A percentile compares a stretch with the other conserved stretches of the same genome.
These are phyloP conservation scores for Volvox reticuliferus DNA, from an alignment of 139 green algal species.

Conservation along the genomic window DNA sequence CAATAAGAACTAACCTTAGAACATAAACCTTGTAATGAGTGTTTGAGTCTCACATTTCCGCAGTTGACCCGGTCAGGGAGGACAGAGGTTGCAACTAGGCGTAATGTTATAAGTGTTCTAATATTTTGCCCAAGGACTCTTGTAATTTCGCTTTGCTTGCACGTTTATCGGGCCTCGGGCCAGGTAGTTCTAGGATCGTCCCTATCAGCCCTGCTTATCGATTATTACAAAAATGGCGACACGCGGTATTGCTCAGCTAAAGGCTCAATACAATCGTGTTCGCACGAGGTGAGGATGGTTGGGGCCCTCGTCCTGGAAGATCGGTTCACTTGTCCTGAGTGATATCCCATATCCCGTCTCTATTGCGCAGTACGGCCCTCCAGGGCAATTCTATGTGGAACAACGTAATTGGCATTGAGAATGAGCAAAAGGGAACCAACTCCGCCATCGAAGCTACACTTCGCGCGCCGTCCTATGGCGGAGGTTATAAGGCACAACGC, in stretches of 20 bases:
- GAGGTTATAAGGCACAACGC: conserved; percentile 62
- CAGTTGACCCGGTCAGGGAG: too few species aligned
- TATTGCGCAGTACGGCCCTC: conserved; percentile 70
- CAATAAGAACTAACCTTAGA: too few species aligned
- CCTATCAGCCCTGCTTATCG: background rate
- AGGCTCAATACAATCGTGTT: conserved; percentile 77
- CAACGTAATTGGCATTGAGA: conserved; percentile 82
- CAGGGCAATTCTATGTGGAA: conserved; percentile 87
- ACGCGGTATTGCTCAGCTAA: conserved; percentile 54
- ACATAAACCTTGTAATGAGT: too few species aligned
- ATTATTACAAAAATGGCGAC: conserved; percentile 28
- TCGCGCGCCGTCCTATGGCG: conserved; percentile 71
- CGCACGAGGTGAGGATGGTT: conserved; percentile 70
- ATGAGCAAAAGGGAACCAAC: conserved; percentile 75
- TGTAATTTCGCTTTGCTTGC: too few species aligned
- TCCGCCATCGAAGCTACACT: conserved; percentile 79
- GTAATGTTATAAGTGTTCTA: too few species aligned
- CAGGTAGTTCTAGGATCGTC: conserved; percentile 12
- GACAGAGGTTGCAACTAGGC: too few species aligned
- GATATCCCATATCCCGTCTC: background rate
- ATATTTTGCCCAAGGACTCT: too few species aligned
- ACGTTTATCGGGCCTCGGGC: background rate
- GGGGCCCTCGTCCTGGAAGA: background rate
- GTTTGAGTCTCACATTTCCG: too few species aligned
- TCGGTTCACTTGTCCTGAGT: background rate